These are phyloP conservation scores for Alternaria sp. DNA, from an alignment of 2,329 filamentous ascomycete species.

Conservation along the genomic window DNA sequence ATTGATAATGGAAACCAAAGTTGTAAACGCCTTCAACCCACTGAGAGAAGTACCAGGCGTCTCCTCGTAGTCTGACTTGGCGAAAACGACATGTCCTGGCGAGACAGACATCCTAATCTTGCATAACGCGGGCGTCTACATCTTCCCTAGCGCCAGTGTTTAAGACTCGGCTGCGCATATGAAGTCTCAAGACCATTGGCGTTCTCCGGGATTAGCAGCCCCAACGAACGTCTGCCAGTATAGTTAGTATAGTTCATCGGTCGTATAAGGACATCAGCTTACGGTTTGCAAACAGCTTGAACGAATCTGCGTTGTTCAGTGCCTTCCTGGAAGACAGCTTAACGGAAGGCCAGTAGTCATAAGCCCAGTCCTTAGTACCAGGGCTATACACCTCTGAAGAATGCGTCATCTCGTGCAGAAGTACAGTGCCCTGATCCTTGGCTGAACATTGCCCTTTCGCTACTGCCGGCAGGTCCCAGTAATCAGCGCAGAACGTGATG, in stretches of 20 bases:
- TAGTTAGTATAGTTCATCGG: not conserved
- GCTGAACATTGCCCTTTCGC: constrained; percentile 59
- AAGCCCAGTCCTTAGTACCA: constrained; percentile 64
- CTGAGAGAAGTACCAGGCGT: not conserved
- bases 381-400: constrained; percentile 59
- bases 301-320: constrained; percentile 70
- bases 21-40: not conserved
- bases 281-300: constrained; percentile 61
- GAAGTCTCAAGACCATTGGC: not conserved
- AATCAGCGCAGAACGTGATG: not conserved
- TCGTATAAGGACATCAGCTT: constrained; percentile 6
- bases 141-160: not conserved
- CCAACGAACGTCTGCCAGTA: not conserved
- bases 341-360: constrained; percentile 61
- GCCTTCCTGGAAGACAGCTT: constrained; percentile 58
- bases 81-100: not conserved
- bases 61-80: not conserved
- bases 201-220: not conserved
- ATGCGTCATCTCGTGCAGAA: constrained; percentile 71
- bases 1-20: not conserved
- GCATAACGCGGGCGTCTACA: not conserved
- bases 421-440: constrained; percentile 70
- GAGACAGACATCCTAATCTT: not conserved
- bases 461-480: not conserved
- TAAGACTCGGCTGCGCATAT: not conserved